phyloP scores from a whole-genome alignment of 208 protist genomes.

The Porcisia deanei region DNA sequence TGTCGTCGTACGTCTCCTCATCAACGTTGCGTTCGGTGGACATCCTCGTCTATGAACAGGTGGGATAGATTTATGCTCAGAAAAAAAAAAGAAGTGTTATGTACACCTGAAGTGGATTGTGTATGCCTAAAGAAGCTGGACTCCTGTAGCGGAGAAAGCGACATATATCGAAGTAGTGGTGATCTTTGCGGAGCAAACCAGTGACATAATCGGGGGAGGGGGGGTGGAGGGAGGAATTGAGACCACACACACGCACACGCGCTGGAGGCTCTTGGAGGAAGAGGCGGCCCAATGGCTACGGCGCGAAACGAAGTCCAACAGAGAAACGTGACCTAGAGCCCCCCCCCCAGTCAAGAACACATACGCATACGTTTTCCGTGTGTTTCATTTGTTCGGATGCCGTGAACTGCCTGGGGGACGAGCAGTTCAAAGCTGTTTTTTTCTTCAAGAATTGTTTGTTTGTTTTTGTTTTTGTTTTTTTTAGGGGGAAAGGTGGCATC shows the following conservation, averaged over 20 bases:
- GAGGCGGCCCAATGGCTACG: too few relatives aligned
- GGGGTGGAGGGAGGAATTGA: not conserved
- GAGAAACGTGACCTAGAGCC: too few relatives aligned
- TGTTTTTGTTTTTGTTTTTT: too few relatives aligned
- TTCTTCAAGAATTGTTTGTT: too few relatives aligned
- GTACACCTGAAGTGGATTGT: not conserved
- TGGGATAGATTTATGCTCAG: not conserved
- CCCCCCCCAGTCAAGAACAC: not conserved
- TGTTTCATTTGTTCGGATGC: too few relatives aligned
- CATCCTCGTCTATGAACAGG: conserved; percentile 4
- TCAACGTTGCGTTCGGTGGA: not conserved
- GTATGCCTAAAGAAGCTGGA: not conserved
- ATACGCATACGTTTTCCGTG: not conserved
- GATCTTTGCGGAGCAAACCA: not conserved
- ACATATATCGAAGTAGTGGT: not conserved
- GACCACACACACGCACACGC: too few relatives aligned
- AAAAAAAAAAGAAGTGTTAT: not conserved
- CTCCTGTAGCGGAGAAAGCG: not conserved
- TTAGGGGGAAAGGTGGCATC: too few relatives aligned
- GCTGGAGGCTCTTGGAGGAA: too few relatives aligned
- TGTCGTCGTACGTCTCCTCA: conserved; percentile 3
- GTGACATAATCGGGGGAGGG: too few relatives aligned
- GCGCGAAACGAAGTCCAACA: too few relatives aligned
- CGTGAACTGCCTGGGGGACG: too few relatives aligned
- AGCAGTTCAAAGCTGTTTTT: too few relatives aligned